Evolutionary conservation across 139 green algal genomes (phyloP).

Genomic region (Chlorella sp.): DNA sequence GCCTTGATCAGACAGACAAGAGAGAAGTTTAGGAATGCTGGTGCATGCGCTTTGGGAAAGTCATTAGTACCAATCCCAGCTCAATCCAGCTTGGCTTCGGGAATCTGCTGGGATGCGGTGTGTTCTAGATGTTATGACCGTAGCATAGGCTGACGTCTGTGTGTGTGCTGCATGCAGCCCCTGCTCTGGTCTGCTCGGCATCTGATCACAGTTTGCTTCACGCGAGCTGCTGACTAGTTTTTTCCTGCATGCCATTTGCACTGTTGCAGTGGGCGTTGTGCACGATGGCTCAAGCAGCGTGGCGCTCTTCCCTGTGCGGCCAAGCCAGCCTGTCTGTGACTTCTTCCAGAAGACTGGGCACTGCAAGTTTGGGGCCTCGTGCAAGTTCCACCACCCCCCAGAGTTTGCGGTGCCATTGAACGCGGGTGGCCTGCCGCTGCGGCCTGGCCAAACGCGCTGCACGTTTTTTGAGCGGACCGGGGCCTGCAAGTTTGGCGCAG

Average conservation of each 20-base stretch:
- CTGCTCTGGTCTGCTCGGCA: neutral
- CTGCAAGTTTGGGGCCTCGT: constrained; percentile 87
- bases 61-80: too few relatives aligned
- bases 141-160: too few relatives aligned
- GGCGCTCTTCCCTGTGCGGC: constrained; percentile 69
- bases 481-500: constrained; percentile 89
- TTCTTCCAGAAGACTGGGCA: constrained; percentile 92
- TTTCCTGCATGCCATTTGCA: too few relatives aligned
- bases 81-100: too few relatives aligned
- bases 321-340: constrained; percentile 77
- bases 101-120: too few relatives aligned
- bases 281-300: constrained; percentile 33
- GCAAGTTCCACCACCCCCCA: constrained; percentile 91
- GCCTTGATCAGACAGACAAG: too few relatives aligned
- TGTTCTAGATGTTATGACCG: too few relatives aligned
- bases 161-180: too few relatives aligned
- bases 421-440: constrained; percentile 69
- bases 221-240: neutral
- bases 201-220: neutral
- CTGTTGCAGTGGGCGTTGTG: constrained; percentile 20
- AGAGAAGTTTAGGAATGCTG: too few relatives aligned
- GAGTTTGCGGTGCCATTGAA: constrained; percentile 72
- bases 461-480: constrained; percentile 85
- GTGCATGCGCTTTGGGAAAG: too few relatives aligned
- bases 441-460: constrained; percentile 77